phyloP scores from a whole-genome alignment of 176 grass and related monocot species.

The Puya raimondii region DNA sequence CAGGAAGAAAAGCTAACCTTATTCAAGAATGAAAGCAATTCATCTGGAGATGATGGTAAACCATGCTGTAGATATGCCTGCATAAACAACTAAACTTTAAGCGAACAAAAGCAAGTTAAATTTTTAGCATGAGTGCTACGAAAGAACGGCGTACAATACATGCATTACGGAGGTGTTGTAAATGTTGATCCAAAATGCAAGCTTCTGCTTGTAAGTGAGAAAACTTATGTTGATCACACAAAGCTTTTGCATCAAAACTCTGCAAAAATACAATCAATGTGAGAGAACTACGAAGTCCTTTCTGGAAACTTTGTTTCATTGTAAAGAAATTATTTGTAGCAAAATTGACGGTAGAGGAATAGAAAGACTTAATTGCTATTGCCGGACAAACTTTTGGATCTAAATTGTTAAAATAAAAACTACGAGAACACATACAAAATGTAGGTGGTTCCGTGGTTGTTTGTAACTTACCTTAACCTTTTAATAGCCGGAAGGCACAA shows the following conservation, averaged over 20 bases:
- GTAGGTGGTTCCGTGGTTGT: neutral
- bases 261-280: conserved; percentile 15
- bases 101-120: neutral
- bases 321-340: no score
- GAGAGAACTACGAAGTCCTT: no score
- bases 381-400: no score
- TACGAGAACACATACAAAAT: no score
- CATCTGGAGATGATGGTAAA: conserved; percentile 61
- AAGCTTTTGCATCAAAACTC: conserved; percentile 62
- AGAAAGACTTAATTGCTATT: neutral
- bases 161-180: conserved; percentile 98
- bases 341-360: neutral
- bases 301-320: no score
- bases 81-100: neutral
- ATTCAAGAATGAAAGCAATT: conserved; percentile 59
- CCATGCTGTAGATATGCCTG: conserved; percentile 88
- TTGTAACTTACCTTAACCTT: conserved; percentile 61
- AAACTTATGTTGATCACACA: conserved; percentile 37
- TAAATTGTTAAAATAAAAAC: no score
- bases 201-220: conserved; percentile 81
- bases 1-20: conserved; percentile 25
- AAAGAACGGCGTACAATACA: conserved; percentile 37
- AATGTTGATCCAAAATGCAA: conserved; percentile 97
- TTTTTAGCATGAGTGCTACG: neutral
- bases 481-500: conserved; percentile 45